Base-by-base conservation (phyloP, 148 eudicot genomes). In the Pouteria glomerata region DNA sequence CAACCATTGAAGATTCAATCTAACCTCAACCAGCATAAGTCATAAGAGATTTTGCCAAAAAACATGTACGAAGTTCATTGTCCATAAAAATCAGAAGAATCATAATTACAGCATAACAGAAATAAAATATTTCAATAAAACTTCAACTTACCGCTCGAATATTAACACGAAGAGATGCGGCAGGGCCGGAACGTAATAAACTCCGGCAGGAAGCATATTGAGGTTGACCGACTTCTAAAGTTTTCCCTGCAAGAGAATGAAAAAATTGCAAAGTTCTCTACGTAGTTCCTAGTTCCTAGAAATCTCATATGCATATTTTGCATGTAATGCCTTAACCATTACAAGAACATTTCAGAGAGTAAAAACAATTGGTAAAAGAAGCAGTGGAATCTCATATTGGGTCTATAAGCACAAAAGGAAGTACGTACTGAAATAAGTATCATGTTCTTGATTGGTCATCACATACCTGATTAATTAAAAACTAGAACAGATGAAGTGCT, bases 171-270 rank as follows among this genome's bases (percentile, higher is more conserved):
- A 95, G 87, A 45, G 98, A 95, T 62, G 97, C 89, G 61, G 98
- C 96, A 60, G 98, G 96, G 21, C 98, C 98, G 74, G 93, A 88
- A 41, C 98, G 87, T 83, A 95, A 77, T 73, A 89, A 73, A 74
- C 76, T 82, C 61, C 98, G 83, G 73, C 83, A 95, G 58, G 79
- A 74, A 37, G 87, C 86, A 84, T 81, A 95, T 67, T 89, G 87
- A 74, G 97, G 96, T 73, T 91, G 78, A 63, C 88, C 90, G 69
- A 73, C 82, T 68, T 91, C 96, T 72, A 91, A 82, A 73, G 68
- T 75, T 79, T 91, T 81, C 66, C 87, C 98, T 94, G 81, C 73
- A 76, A 34, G 50, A 59, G 61, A 69, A 72, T 48, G 79, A 62
- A 72, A 21, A 56, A 8, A 15, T 23, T 18, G 41, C 15, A 52